These are phyloP conservation scores for Trypethelium eluteriae DNA, from an alignment of 495 filamentous ascomycete genomes.

Conservation along the genomic window DNA sequence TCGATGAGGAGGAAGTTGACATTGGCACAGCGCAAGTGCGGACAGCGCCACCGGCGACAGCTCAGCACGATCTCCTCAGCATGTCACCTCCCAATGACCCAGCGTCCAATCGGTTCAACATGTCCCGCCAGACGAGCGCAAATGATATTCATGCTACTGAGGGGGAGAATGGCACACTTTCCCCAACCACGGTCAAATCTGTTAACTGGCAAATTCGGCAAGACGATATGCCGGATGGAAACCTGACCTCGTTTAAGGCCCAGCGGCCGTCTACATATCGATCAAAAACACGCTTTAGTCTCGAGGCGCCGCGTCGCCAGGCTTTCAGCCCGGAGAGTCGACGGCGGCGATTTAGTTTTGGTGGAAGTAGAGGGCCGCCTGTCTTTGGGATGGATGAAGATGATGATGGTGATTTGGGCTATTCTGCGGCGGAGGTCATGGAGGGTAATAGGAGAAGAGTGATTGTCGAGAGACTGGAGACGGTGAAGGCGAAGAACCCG, in stretches of 20 bases:
- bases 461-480: slow-evolving; percentile 91
- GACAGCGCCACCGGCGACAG: slow-evolving; percentile 40
- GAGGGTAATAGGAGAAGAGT: slow-evolving; percentile 83
- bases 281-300: slow-evolving; percentile 32
- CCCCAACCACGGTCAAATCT: slow-evolving; percentile 26
- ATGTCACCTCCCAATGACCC: slow-evolving; percentile 59
- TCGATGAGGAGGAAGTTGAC: slow-evolving; percentile 78
- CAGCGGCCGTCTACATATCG: slow-evolving; percentile 15
- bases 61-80: slow-evolving; percentile 62
- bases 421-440: slow-evolving; percentile 87
- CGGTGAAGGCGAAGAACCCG: slow-evolving; percentile 88
- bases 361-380: slow-evolving; percentile 4
- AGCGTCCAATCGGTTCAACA: slow-evolving; percentile 77
- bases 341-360: slow-evolving; percentile 30
- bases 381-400: slow-evolving; percentile 51
- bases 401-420: slow-evolving; percentile 89
- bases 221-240: background rate
- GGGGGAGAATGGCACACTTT: slow-evolving; percentile 34
- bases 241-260: background rate
- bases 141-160: slow-evolving; percentile 37
- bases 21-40: slow-evolving; percentile 68
- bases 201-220: slow-evolving; percentile 2
- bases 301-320: slow-evolving; percentile 33
- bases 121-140: slow-evolving; percentile 50
- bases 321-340: slow-evolving; percentile 19